Conservation (phyloP, 306 rosid genomes). For the Cucurbita pepo region DNA sequence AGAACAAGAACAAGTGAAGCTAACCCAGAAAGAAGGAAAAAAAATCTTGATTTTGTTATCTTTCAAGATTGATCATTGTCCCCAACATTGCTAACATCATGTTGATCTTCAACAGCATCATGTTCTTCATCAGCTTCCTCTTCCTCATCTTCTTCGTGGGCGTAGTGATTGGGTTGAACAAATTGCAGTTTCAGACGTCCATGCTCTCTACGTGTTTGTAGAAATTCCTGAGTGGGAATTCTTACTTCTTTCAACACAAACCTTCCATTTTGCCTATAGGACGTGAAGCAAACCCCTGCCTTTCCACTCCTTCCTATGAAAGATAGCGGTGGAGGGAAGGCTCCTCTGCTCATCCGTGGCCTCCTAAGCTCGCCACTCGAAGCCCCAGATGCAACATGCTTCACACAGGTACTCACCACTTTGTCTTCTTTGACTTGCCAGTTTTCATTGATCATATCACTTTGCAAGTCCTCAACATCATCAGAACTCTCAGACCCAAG, state of each 20-base stretch:
- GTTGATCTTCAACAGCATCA: constrained; percentile 6
- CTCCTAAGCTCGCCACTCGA: constrained; percentile 28
- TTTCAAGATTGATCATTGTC: not conserved
- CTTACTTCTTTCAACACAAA: constrained; percentile 58
- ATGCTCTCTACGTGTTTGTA: constrained; percentile 65
- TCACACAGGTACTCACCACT: constrained; percentile 5
- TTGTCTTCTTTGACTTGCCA: constrained; percentile 4
- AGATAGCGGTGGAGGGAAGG: constrained; percentile 76
- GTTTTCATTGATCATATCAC: not conserved
- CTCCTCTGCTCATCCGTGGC: constrained; percentile 26
- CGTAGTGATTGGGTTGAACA: constrained; percentile 31
- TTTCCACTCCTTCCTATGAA: constrained; percentile 54
- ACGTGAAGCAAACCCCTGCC: constrained; percentile 48
- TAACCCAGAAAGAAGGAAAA: too few species aligned
- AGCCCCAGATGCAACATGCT: not conserved
- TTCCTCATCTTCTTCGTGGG: constrained; percentile 15
- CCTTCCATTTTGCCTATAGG: constrained; percentile 56
- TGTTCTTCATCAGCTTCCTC: constrained; percentile 10
- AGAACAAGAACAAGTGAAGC: too few species aligned
- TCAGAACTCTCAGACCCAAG: constrained; percentile 80
- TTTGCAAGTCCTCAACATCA: constrained; percentile 46
- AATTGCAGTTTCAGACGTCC: constrained; percentile 59
- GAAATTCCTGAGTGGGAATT: constrained; percentile 39
- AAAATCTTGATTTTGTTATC: not conserved
- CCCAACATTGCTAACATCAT: not conserved